Conservation (phyloP, 768 basidiomycete genomes). For the Xerocomellus intermedius region DNA sequence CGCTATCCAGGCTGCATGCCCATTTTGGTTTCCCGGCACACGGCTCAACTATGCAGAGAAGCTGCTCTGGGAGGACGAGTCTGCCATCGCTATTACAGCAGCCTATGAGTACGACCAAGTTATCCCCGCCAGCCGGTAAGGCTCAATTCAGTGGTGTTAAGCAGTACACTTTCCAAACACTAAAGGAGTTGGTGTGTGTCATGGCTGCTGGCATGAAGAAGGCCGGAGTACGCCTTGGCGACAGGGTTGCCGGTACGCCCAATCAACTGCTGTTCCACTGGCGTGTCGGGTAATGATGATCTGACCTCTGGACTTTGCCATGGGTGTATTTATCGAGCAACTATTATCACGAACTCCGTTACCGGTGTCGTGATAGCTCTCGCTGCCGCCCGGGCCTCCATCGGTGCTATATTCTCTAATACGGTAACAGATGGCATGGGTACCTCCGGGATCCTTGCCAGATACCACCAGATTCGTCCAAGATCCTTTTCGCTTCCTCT, state of each 20-base stretch:
- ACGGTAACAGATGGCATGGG: constrained; percentile 81
- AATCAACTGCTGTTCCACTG: not conserved
- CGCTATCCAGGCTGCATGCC: constrained; percentile 47
- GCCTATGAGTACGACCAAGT: constrained; percentile 54
- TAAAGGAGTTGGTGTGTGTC: constrained; percentile 51
- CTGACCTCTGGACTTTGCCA: not conserved
- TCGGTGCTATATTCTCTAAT: constrained; percentile 68
- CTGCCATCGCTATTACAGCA: constrained; percentile 60
- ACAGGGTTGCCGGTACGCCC: constrained; percentile 62
- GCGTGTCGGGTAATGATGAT: not conserved
- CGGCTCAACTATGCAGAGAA: constrained; percentile 76
- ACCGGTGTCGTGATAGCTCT: constrained; percentile 60
- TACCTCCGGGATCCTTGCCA: constrained; percentile 50
- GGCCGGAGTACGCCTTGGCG: constrained; percentile 57
- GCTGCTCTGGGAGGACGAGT: constrained; percentile 56
- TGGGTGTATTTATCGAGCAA: constrained; percentile 32
- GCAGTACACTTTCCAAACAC: constrained; percentile 52
- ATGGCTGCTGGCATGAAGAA: constrained; percentile 57
- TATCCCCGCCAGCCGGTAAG: constrained; percentile 3
- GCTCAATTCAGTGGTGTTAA: constrained; percentile 31
- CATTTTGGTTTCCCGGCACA: constrained; percentile 65
- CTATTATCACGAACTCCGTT: constrained; percentile 62
- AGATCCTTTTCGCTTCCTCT: constrained; percentile 65
- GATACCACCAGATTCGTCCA: constrained; percentile 71
- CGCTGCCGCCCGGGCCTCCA: constrained; percentile 59